Conservation (phyloP, 345 rosid genomes). For the Linum tenue region DNA sequence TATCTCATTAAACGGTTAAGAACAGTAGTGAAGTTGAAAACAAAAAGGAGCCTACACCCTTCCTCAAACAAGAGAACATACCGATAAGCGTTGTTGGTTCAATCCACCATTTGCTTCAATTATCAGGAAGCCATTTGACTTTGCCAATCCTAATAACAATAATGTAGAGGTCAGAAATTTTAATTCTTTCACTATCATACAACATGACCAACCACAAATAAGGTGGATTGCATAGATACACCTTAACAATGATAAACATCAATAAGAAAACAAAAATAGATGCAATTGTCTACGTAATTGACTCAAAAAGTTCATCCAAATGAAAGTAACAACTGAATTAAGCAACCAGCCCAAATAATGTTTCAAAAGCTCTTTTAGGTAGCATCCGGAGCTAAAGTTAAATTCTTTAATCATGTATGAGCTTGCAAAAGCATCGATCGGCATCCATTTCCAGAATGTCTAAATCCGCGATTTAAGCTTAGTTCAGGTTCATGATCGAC, state of each 20-base stretch:
- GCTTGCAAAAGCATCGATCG: background rate
- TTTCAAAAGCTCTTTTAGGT: background rate
- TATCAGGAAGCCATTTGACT: slow-evolving; percentile 81
- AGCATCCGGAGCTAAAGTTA: background rate
- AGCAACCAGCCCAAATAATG: background rate
- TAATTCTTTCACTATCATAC: too few relatives aligned
- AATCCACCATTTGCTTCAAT: slow-evolving; percentile 96
- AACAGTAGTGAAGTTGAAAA: too few relatives aligned
- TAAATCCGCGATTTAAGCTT: background rate
- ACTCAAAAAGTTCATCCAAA: background rate
- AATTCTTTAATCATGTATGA: background rate
- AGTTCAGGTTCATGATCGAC: too few relatives aligned
- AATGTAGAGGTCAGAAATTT: background rate
- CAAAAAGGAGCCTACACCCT: background rate
- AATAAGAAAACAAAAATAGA: background rate
- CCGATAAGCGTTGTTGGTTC: slow-evolving; percentile 97
- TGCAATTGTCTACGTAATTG: background rate
- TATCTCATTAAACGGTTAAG: background rate
- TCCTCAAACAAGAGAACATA: slow-evolving; percentile 29
- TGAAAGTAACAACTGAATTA: background rate
- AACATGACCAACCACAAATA: slow-evolving; percentile 12
- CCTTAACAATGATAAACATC: slow-evolving; percentile 3
- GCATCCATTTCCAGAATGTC: background rate
- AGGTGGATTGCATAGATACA: slow-evolving; percentile 10
- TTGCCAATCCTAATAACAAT: slow-evolving; percentile 41